Evolutionary conservation across 176 grass and related monocot species (phyloP).

Genomic region (Panicum miliaceum): DNA sequence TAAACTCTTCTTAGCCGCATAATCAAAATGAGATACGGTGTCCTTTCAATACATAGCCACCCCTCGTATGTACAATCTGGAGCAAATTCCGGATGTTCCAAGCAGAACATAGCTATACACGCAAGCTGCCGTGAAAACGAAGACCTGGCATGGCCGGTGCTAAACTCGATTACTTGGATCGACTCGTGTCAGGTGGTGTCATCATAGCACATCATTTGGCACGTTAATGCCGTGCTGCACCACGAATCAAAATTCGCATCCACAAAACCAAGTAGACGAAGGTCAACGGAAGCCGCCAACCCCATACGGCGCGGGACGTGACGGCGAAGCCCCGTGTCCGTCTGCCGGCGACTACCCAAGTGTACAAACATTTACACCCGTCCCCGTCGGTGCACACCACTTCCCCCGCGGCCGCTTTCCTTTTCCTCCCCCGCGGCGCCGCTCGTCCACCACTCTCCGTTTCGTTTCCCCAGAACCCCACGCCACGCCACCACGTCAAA

Average conservation of each 20-base stretch:
- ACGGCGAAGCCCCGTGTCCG: neutral
- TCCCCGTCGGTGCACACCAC: neutral
- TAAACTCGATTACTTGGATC: neutral
- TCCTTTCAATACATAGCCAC: neutral
- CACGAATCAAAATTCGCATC: too few species aligned
- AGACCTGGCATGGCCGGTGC: neutral
- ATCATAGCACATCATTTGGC: neutral
- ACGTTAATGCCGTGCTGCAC: neutral
- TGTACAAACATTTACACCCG: neutral
- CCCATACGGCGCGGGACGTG: neutral
- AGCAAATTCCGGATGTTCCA: neutral
- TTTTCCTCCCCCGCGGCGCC: neutral
- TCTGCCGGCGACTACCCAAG: neutral
- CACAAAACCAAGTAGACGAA: neutral
- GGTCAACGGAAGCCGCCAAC: neutral
- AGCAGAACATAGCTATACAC: neutral
- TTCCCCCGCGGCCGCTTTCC: neutral
- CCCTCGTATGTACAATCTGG: neutral
- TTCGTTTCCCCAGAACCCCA: constrained; percentile 19
- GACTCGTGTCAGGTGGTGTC: neutral
- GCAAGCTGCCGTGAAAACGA: neutral
- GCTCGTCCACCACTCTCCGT: neutral
- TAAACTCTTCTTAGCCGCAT: too few species aligned
- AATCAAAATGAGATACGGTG: too few species aligned
- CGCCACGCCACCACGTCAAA: constrained; percentile 44